Evolutionary conservation across 2,329 filamentous ascomycete genomes (phyloP).

Genomic region (Colletotrichum viniferum): DNA sequence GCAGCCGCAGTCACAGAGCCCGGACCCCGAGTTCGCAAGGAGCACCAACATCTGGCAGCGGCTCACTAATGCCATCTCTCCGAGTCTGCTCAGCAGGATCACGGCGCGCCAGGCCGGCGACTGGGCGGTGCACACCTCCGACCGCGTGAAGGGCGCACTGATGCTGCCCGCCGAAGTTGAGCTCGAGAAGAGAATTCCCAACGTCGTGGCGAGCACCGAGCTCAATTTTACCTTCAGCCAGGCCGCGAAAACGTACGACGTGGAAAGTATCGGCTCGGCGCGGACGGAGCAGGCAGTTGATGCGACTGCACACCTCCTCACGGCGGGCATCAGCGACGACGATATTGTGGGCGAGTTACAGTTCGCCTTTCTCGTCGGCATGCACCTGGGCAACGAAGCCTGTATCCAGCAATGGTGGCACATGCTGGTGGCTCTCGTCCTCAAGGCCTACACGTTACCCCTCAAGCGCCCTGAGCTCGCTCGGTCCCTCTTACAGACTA

Average conservation of each 20-base stretch:
- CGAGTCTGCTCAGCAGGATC: constrained; percentile 49
- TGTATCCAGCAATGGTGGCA: constrained; percentile 69
- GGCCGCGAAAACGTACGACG: constrained; percentile 45
- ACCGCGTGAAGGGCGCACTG: constrained; percentile 51
- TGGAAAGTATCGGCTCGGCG: constrained; percentile 37
- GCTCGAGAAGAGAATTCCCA: constrained; percentile 42
- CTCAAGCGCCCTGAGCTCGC: constrained; percentile 47
- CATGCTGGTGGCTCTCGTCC: constrained; percentile 53
- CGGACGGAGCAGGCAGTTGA: constrained; percentile 51
- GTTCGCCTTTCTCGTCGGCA: constrained; percentile 62
- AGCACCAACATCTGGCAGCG: constrained; percentile 51
- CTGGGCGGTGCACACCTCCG: constrained; percentile 60
- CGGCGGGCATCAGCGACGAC: constrained; percentile 33
- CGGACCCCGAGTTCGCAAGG: constrained; percentile 27
- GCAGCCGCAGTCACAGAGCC: constrained; percentile 16
- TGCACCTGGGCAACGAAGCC: constrained; percentile 61
- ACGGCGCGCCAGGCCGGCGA: constrained; percentile 43
- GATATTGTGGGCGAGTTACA: constrained; percentile 65
- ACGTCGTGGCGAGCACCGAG: constrained; percentile 36
- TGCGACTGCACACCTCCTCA: constrained; percentile 51
- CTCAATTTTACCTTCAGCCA: constrained; percentile 55
- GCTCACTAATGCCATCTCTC: constrained; percentile 54
- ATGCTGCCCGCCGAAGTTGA: constrained; percentile 41
- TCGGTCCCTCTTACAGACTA: constrained; percentile 49
- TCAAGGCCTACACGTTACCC: constrained; percentile 54